These are phyloP conservation scores for Verbascum thapsus DNA, from an alignment of 257 asterid species.

Conservation along the genomic window DNA sequence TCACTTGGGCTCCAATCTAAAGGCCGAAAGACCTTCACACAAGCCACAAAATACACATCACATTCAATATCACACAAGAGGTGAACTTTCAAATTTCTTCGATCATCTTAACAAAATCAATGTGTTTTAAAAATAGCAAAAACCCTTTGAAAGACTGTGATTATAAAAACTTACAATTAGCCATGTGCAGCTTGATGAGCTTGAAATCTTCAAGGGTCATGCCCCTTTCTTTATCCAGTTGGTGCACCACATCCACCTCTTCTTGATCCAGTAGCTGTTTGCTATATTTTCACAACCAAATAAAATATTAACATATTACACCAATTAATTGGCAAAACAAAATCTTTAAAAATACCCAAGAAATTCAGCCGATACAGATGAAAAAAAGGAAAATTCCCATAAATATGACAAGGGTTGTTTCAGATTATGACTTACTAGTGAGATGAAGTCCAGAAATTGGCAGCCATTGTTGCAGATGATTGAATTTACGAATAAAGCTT, in stretches of 20 bases:
- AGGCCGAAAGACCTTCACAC: too few relatives aligned
- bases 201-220: constrained; percentile 82
- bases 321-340: constrained; percentile 3
- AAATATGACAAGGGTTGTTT: neutral
- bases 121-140: neutral
- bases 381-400: neutral
- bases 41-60: too few relatives aligned
- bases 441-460: constrained; percentile 96
- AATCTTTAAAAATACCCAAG: too few relatives aligned
- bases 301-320: neutral
- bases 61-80: neutral
- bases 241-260: constrained; percentile 79
- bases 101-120: constrained; percentile 9
- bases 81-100: neutral
- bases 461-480: constrained; percentile 60
- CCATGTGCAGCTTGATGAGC: constrained; percentile 85
- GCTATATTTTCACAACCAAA: constrained; percentile 38
- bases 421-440: constrained; percentile 55
- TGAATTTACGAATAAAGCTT: constrained; percentile 11
- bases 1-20: too few relatives aligned
- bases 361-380: neutral
- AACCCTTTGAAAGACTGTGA: neutral
- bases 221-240: constrained; percentile 78
- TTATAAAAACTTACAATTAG: constrained; percentile 53
- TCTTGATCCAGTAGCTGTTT: constrained; percentile 82